A percentile compares a stretch with the other conserved stretches of the same genome.
These are phyloP conservation scores for Petunia axillaris DNA, from an alignment of 257 asterid species.

Conservation along the genomic window DNA sequence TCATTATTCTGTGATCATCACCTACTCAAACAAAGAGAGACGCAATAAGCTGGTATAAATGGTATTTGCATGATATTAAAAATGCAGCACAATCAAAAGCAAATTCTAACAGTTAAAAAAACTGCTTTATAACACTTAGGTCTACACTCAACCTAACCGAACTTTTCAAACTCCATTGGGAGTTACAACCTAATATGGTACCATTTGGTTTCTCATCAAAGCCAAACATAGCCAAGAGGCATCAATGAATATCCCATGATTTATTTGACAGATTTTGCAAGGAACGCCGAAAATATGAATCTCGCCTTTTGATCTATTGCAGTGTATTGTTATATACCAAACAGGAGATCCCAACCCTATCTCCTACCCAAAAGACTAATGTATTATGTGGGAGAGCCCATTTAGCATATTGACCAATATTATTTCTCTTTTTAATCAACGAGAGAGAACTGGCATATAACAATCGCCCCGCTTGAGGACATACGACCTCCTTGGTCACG, in stretches of 20 bases:
- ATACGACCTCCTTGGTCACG: no score
- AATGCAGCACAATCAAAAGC: not conserved
- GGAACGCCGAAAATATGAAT: not conserved
- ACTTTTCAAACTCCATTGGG: conserved; percentile 5
- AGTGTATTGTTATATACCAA: not conserved
- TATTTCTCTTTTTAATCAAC: no score
- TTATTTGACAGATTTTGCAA: not conserved
- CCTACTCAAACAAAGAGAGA: conserved; percentile 55
- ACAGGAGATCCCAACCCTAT: no score
- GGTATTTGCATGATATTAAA: conserved; percentile 6
- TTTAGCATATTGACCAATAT: no score
- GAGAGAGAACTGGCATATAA: no score
- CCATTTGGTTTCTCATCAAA: not conserved
- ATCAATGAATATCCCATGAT: not conserved
- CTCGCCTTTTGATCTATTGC: not conserved
- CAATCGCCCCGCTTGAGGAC: no score
- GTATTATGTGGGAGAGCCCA: no score
- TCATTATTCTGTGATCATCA: conserved; percentile 97
- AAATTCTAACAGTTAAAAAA: not conserved
- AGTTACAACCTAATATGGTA: conserved; percentile 15
- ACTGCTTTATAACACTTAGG: conserved; percentile 4
- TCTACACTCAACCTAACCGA: not conserved
- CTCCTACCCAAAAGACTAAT: no score
- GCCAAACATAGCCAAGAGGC: conserved; percentile 4
- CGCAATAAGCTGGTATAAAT: not conserved